phyloP scores from a whole-genome alignment of 345 rosid species.

The Sisymbrium altissimum region DNA sequence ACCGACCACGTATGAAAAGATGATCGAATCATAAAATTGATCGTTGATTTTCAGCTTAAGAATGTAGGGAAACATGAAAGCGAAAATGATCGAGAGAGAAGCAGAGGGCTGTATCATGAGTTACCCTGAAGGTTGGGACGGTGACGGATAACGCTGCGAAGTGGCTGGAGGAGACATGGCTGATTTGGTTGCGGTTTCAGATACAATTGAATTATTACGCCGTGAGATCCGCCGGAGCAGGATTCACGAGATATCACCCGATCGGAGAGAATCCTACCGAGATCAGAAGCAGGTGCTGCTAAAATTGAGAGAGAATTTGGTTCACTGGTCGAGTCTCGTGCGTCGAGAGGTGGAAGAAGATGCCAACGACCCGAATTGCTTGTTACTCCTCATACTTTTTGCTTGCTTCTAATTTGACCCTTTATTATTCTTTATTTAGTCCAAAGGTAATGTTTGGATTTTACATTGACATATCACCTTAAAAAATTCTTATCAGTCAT shows the following conservation, averaged over 20 bases:
- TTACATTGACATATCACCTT: no score
- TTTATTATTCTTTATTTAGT: neutral
- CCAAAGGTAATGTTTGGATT: no score
- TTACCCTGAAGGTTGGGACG: slow-evolving; percentile 99
- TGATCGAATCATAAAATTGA: slow-evolving; percentile 9
- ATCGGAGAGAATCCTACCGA: slow-evolving; percentile 14
- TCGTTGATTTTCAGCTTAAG: neutral
- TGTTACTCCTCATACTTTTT: neutral
- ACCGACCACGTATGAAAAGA: neutral
- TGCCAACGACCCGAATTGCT: slow-evolving; percentile 25
- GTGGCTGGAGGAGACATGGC: slow-evolving; percentile 86
- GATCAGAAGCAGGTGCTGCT: slow-evolving; percentile 21
- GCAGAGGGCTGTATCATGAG: neutral
- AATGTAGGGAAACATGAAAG: neutral
- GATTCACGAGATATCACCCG: slow-evolving; percentile 16
- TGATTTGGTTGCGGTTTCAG: slow-evolving; percentile 3
- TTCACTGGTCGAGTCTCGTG: slow-evolving; percentile 33
- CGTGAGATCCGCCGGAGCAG: slow-evolving; percentile 29
- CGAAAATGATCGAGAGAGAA: neutral
- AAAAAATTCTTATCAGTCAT: no score
- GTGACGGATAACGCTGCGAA: slow-evolving; percentile 79
- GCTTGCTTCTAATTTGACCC: neutral
- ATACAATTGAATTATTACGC: neutral
- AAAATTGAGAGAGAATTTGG: slow-evolving; percentile 22
- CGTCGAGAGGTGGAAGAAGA: slow-evolving; percentile 27